Conservation (phyloP, 371 early-diverging fungal species). For the Scutellospora calospora region DNA sequence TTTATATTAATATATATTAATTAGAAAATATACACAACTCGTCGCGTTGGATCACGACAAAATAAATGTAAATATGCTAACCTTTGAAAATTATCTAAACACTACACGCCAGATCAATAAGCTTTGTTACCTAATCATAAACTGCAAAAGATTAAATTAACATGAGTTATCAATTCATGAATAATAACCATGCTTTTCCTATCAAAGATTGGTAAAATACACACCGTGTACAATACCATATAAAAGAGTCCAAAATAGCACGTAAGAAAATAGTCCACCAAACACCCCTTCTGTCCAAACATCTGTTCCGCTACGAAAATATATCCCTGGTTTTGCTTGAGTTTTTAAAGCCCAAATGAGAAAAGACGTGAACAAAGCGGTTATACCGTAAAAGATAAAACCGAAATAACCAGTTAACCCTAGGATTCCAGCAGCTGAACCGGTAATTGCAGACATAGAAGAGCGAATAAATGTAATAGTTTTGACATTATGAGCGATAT, state of each 20-base stretch:
- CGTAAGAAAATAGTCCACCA: conserved; percentile 78
- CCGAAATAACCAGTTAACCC: conserved; percentile 75
- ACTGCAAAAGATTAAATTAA: not conserved
- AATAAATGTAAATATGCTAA: too few relatives aligned
- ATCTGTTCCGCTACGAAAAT: conserved; percentile 64
- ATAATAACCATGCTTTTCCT: not conserved
- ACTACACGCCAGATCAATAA: too few relatives aligned
- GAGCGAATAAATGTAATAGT: conserved; percentile 79
- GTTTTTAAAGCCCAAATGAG: conserved; percentile 59
- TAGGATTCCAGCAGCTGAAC: conserved; percentile 82
- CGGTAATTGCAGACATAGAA: conserved; percentile 77
- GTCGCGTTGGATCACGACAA: too few relatives aligned
- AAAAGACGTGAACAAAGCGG: conserved; percentile 66
- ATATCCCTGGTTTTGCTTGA: conserved; percentile 50
- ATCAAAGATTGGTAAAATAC: not conserved
- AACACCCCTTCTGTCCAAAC: conserved; percentile 72
- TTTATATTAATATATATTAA: too few relatives aligned
- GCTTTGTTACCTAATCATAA: not conserved
- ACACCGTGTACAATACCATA: conserved; percentile 78
- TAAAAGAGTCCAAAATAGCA: conserved; percentile 87
- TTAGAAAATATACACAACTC: too few relatives aligned
- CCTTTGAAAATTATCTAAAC: too few relatives aligned
- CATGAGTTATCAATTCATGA: not conserved
- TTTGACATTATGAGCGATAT: conserved; percentile 70
- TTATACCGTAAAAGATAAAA: conserved; percentile 77